These are phyloP conservation scores for Fusarium staphyleae DNA, from an alignment of 2,329 filamentous ascomycete genomes.

Conservation along the genomic window DNA sequence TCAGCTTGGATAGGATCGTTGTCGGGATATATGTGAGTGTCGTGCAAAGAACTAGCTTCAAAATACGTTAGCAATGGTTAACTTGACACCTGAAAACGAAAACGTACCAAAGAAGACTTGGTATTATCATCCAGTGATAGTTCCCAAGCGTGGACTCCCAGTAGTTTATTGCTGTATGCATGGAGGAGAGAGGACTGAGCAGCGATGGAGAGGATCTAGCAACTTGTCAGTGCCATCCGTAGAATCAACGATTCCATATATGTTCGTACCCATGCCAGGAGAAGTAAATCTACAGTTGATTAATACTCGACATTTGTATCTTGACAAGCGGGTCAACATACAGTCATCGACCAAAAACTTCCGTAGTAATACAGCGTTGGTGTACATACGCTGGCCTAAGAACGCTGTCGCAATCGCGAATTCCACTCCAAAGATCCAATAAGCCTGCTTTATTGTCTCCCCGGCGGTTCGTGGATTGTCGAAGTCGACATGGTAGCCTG, in stretches of 20 bases:
- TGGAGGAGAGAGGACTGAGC: not conserved
- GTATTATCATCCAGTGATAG: slow-evolving; percentile 26
- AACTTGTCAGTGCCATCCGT: not conserved
- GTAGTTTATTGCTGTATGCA: slow-evolving; percentile 7
- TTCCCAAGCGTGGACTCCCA: slow-evolving; percentile 37
- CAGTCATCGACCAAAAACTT: slow-evolving; percentile 19
- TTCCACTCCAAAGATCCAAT: slow-evolving; percentile 33
- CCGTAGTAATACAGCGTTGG: slow-evolving; percentile 23
- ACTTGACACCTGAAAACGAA: no score
- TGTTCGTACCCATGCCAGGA: slow-evolving; percentile 5
- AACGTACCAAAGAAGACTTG: slow-evolving; percentile 1
- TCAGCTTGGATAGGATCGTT: slow-evolving; percentile 44
- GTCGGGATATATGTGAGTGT: slow-evolving; percentile 43
- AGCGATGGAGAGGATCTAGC: slow-evolving; percentile 1
- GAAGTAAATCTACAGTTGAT: slow-evolving; percentile 3
- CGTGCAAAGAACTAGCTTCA: slow-evolving; percentile 27
- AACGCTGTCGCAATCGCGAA: slow-evolving; percentile 20
- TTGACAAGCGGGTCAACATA: slow-evolving; percentile 1
- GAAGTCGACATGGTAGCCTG: slow-evolving; percentile 42
- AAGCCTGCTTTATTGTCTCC: slow-evolving; percentile 16
- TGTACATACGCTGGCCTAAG: slow-evolving; percentile 39
- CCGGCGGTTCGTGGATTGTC: slow-evolving; percentile 33
- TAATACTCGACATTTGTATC: not conserved
- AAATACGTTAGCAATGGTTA: not conserved
- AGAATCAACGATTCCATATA: no score